Percentiles rank a stretch among this genome's conserved stretches.
phyloP scores from a whole-genome alignment of 352 stramenopile genomes.

The Globisporangium splendens region DNA sequence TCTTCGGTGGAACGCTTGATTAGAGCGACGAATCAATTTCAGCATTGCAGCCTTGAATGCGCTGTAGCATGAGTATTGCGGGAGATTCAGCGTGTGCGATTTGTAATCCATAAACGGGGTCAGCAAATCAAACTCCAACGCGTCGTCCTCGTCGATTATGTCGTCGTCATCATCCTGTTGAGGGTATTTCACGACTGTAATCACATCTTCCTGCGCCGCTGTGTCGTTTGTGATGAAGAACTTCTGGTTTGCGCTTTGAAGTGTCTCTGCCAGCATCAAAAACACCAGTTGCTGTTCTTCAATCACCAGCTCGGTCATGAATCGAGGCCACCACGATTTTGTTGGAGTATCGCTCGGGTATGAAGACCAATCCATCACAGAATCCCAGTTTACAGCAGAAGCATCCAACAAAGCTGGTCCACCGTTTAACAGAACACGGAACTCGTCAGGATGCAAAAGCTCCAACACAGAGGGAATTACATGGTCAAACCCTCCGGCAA shows the following conservation, averaged over 20 bases:
- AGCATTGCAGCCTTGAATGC: constrained; percentile 48
- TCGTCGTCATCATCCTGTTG: constrained; percentile 4
- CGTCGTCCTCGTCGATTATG: constrained; percentile 10
- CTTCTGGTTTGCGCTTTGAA: constrained; percentile 32
- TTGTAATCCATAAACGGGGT: constrained; percentile 37
- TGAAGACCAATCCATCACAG: constrained; percentile 29
- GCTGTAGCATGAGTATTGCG: constrained; percentile 50
- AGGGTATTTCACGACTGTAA: constrained; percentile 6
- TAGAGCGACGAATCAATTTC: constrained; percentile 30
- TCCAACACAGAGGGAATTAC: constrained; percentile 48
- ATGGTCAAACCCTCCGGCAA: constrained; percentile 49
- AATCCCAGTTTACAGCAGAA: constrained; percentile 37
- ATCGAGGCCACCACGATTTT: constrained; percentile 34
- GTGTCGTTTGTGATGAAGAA: constrained; percentile 30
- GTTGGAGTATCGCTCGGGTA: constrained; percentile 1
- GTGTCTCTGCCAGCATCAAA: constrained; percentile 50
- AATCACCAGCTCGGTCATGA: constrained; percentile 48
- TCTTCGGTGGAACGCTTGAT: constrained; percentile 34
- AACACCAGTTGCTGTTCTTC: constrained; percentile 61
- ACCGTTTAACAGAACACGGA: constrained; percentile 54
- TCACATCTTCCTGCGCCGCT: not conserved
- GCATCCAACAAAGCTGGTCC: constrained; percentile 25
- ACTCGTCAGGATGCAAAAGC: constrained; percentile 46
- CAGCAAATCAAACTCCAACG: constrained; percentile 24
- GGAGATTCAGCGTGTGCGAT: constrained; percentile 36